A percentile compares a stretch with the other conserved stretches of the same genome.
Evolutionary conservation across 148 eudicot species (phyloP).

Genomic region (Polygonum aviculare): DNA sequence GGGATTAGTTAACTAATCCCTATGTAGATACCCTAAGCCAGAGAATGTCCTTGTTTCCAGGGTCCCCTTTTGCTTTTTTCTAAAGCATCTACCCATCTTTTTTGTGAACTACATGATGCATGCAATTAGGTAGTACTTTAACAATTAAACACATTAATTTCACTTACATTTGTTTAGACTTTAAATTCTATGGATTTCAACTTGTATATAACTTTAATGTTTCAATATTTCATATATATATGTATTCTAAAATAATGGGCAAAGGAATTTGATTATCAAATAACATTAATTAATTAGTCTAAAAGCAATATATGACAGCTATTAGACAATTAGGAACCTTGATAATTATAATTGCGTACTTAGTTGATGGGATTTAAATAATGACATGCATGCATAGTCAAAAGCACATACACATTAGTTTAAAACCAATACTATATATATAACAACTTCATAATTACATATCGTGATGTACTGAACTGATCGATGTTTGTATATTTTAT

Average conservation of each 20-base stretch:
- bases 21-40: conserved; percentile 50
- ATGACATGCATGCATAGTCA: not conserved
- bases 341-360: not conserved
- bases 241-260: too few species aligned
- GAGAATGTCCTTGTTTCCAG: conserved; percentile 47
- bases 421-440: not conserved
- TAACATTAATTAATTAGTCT: too few species aligned
- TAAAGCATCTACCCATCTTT: not conserved
- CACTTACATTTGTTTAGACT: not conserved
- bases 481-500: not conserved
- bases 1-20: conserved; percentile 78
- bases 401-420: not conserved
- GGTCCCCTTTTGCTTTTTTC: not conserved
- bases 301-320: too few species aligned
- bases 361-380: not conserved
- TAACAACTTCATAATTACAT: not conserved
- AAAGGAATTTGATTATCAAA: too few species aligned
- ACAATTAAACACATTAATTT: too few species aligned
- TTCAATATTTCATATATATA: too few species aligned
- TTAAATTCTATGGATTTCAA: too few species aligned
- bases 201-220: not conserved
- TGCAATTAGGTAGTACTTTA: not conserved
- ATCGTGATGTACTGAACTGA: not conserved
- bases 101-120: not conserved
- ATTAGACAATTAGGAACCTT: too few species aligned